Evolutionary conservation across 2,329 filamentous ascomycete genomes (phyloP).

Genomic region (Fusarium compactum): DNA sequence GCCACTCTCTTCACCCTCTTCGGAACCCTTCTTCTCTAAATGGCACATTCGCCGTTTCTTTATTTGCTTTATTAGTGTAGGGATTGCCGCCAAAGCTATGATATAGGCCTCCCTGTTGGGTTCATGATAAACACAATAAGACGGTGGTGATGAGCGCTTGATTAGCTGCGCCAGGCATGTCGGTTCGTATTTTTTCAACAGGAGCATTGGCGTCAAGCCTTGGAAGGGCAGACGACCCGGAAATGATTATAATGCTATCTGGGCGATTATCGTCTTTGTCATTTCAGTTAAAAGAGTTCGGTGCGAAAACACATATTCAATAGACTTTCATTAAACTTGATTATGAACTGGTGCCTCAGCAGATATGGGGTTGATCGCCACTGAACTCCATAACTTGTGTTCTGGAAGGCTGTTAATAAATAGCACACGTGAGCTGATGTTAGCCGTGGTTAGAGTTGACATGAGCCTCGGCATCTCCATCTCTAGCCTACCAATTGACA

Average conservation of each 20-base stretch:
- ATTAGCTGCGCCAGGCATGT: constrained; percentile 42
- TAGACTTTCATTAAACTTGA: constrained; percentile 41
- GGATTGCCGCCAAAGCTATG: constrained; percentile 17
- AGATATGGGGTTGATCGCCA: neutral
- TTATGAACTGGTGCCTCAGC: neutral
- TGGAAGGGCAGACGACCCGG: constrained; percentile 41
- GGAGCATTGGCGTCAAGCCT: constrained; percentile 46
- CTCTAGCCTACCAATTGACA: constrained; percentile 27
- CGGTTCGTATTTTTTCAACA: constrained; percentile 43
- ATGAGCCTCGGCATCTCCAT: constrained; percentile 46
- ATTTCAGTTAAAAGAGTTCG: constrained; percentile 38
- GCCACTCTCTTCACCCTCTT: constrained; percentile 55
- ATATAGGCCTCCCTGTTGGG: constrained; percentile 23
- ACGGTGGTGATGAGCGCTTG: constrained; percentile 35
- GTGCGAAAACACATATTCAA: constrained; percentile 34
- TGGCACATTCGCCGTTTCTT: constrained; percentile 4
- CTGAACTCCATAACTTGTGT: neutral
- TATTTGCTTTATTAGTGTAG: constrained; percentile 28
- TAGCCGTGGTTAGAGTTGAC: constrained; percentile 18
- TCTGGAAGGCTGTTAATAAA: neutral
- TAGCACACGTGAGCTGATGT: constrained; percentile 20
- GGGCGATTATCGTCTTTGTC: constrained; percentile 43
- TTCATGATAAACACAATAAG: constrained; percentile 41
- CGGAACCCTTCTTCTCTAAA: constrained; percentile 57
- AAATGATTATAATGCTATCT: constrained; percentile 49